Percentiles rank a stretch among this genome's conserved stretches.
These are phyloP conservation scores for Colletotrichum sp. DNA, from an alignment of 2,329 filamentous ascomycete species.

Conservation along the genomic window DNA sequence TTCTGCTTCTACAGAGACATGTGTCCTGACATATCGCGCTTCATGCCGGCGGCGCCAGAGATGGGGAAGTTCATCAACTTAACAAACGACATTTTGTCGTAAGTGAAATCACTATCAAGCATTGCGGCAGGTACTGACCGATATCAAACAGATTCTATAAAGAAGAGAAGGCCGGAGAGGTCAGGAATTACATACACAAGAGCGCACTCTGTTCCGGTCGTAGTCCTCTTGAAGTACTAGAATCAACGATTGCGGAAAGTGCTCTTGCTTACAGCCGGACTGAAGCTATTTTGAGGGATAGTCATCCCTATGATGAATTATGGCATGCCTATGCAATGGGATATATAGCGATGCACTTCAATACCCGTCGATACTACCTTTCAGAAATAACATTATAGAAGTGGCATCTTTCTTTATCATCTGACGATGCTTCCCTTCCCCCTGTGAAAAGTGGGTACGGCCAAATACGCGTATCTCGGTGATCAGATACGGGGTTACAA, in stretches of 20 bases:
- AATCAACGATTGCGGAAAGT: slow-evolving; percentile 8
- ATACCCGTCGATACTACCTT: slow-evolving; percentile 15
- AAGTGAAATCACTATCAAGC: background rate
- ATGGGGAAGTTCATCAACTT: slow-evolving; percentile 30
- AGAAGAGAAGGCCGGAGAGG: slow-evolving; percentile 30
- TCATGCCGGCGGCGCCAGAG: slow-evolving; percentile 31
- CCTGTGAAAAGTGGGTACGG: background rate
- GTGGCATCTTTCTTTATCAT: background rate
- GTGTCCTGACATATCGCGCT: slow-evolving; percentile 30
- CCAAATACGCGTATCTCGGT: background rate
- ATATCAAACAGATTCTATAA: slow-evolving; percentile 30
- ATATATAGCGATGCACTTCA: slow-evolving; percentile 26
- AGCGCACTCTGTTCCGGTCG: slow-evolving; percentile 6
- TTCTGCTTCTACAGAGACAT: slow-evolving; percentile 30
- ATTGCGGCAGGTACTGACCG: background rate
- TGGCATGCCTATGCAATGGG: slow-evolving; percentile 31
- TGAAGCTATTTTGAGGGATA: slow-evolving; percentile 21
- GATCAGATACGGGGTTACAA: too few relatives aligned
- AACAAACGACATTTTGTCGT: slow-evolving; percentile 34
- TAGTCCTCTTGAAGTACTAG: background rate
- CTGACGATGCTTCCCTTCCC: background rate
- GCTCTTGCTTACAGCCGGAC: slow-evolving; percentile 22
- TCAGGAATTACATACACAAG: slow-evolving; percentile 30
- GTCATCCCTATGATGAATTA: slow-evolving; percentile 23
- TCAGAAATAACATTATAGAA: slow-evolving; percentile 9